These are phyloP conservation scores for Pueraria montana DNA, from an alignment of 306 rosid genomes.

Conservation along the genomic window DNA sequence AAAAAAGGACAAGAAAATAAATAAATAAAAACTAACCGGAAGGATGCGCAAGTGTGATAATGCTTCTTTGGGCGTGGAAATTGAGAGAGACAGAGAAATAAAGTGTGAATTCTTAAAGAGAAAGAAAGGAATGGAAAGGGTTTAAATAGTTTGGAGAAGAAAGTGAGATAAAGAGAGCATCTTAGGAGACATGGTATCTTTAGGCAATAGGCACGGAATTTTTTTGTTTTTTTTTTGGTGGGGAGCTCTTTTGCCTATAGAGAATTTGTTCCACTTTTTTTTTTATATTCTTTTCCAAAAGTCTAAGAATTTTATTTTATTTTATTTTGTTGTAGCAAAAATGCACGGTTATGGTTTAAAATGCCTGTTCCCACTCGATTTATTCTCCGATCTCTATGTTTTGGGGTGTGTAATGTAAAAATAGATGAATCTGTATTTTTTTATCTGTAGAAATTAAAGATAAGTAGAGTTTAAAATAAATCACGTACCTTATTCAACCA, in stretches of 20 bases:
- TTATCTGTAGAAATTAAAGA: no score
- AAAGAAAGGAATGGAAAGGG: conserved; percentile 9
- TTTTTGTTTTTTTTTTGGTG: not conserved
- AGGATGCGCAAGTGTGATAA: not conserved
- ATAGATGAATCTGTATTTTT: not conserved
- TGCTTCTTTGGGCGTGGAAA: not conserved
- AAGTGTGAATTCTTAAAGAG: conserved; percentile 11
- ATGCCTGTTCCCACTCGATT: not conserved
- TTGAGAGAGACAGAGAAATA: not conserved
- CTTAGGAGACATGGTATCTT: not conserved
- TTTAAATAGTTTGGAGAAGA: conserved; percentile 6
- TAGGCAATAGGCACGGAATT: not conserved
- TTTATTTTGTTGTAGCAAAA: not conserved
- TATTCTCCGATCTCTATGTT: not conserved
- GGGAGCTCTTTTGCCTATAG: not conserved
- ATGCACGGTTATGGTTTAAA: not conserved
- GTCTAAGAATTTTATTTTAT: not conserved
- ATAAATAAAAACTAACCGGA: not conserved
- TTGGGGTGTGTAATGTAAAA: not conserved
- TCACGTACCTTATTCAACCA: no score
- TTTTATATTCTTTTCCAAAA: not conserved
- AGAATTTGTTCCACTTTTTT: not conserved
- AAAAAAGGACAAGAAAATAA: not conserved
- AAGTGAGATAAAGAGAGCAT: not conserved
- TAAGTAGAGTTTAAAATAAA: no score